phyloP scores from a whole-genome alignment of 441 rosid species.

The Sinapis alba region DNA sequence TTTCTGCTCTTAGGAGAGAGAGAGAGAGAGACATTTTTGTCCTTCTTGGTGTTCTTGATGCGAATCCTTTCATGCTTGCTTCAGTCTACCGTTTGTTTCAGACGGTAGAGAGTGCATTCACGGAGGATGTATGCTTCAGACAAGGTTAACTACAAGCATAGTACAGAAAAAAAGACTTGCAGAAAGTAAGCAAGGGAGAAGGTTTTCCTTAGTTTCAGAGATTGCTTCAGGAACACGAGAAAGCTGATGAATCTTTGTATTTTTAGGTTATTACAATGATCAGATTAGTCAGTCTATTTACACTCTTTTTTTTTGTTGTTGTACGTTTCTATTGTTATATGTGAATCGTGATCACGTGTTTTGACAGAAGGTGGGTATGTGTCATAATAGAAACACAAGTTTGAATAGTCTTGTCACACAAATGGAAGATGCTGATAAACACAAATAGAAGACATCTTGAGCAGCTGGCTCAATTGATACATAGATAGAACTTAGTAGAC shows the following conservation, averaged over 20 bases:
- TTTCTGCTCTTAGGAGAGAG: slow-evolving; percentile 9
- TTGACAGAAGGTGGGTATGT: no score
- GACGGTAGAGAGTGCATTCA: background rate
- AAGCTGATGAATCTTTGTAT: slow-evolving; percentile 16
- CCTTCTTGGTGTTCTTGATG: slow-evolving; percentile 30
- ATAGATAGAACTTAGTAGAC: background rate
- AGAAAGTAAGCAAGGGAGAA: slow-evolving; percentile 5
- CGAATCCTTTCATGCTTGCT: slow-evolving; percentile 22
- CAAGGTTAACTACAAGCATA: slow-evolving; percentile 21
- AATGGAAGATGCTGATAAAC: background rate
- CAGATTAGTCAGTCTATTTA: slow-evolving; percentile 24
- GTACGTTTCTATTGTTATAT: slow-evolving; percentile 21
- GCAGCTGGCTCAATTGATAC: background rate
- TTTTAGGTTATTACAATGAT: slow-evolving; percentile 18
- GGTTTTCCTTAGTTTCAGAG: slow-evolving; percentile 34
- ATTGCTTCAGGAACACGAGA: slow-evolving; percentile 34
- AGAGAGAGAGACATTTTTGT: slow-evolving; percentile 6
- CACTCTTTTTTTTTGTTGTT: background rate
- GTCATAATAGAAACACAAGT: no score
- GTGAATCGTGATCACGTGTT: slow-evolving; percentile 21
- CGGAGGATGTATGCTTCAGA: slow-evolving; percentile 27
- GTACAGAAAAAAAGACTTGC: slow-evolving; percentile 2
- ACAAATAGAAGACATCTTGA: background rate
- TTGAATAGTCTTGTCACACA: no score
- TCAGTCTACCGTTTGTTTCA: background rate